Base-by-base conservation (phyloP, 176 grass and related monocot genomes). In the Oryza glumipatula region DNA sequence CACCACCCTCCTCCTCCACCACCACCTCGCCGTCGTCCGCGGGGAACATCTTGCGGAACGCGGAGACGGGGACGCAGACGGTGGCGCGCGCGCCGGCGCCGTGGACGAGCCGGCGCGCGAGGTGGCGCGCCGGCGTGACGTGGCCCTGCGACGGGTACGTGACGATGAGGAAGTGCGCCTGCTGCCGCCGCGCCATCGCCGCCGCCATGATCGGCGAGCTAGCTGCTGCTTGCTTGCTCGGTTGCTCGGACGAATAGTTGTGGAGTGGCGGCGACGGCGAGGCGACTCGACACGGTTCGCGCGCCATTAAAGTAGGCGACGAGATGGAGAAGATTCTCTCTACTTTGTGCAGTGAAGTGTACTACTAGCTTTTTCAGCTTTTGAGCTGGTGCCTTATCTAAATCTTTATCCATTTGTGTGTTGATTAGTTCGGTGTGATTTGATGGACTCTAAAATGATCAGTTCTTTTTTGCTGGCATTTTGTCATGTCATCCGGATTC, bases 41-140 rank as follows among this genome's bases (percentile, higher is more conserved):
- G 56, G 15, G 73, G 74, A 91, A 94, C 92, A 97, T 80, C 24
- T 73, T 82, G 14, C 80, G 90, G 74, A 89, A 91, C 14, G 71
- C 88, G 2, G 88, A 97, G 7, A 94, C n/a, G 5, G 90, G 68
- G 2, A 30, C 74, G 63, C 84, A 92, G 44, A 94, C 6, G 52
- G 94, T 97, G 68, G 83, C 90, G 41, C 86, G 73, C 5, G 83
- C 63, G 1, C 72, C 86, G 38, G 16, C 85, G 38, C n/a, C 67
- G 4, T 67, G 3, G 4, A 47, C 76, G 21, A 97, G 87, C 35
- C 88, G 81, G 43, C 46, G 77, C 0, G 89, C 92, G 17, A 97
- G 92, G 76, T 90, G 92, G 66, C 89, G 86, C 28, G 85, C 85
- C n/a, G 88, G 94, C 38, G 85, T 94, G 76, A 94, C 85, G 80